Evolutionary conservation across 2,329 filamentous ascomycete species (phyloP), one percentile per base, ranked within the genome.

Genomic region (Colletotrichum limetticola): DNA sequence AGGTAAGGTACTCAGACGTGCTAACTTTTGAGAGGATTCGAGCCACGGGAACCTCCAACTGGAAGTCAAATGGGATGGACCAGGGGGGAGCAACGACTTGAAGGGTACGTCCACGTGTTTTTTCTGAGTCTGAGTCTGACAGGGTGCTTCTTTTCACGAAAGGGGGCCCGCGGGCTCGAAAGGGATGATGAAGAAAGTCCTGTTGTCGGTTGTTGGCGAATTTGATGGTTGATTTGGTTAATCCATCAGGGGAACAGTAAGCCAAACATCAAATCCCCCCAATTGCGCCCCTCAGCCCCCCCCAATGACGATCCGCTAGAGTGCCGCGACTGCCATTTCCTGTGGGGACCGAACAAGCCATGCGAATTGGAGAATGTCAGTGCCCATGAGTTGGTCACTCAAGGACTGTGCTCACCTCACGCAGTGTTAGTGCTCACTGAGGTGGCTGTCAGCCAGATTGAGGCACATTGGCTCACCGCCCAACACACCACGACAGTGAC

Each of bases 401-500:
- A 61, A 46, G 66, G 66, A 69, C 59, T 64, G 52, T 72, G 70
- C 66, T 37, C 30, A n/a, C 30, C 30, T 32, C 30, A 4, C 30
- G 30, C 30, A 32, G 30, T 32, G 9, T 30, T 30, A 32, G 30
- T 32, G 32, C 32, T 35, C 32, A 35, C 32, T 35, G 32, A 35
- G 32, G 32, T 60, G 66, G 66, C 62, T 57, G 32, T 11, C 35
- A 30, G 24, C 24, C 28, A 37, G 7, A 49, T 42, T 24, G 37
- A 42, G 59, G n/a, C n/a, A 32, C 52, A n/a, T n/a, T 6, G 30
- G 37, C 37, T 16, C 37, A 19, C 37, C 37, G 37, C 37, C 30
- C 52, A 68, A 63, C 55, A 68, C 58, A 64, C 60, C 70, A 70
- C 56, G 58, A 72, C 70, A 52, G 60, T 65, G 14, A 57, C 70